These are phyloP conservation scores for Mycena maculata DNA, from an alignment of 768 basidiomycete species.

Conservation along the genomic window DNA sequence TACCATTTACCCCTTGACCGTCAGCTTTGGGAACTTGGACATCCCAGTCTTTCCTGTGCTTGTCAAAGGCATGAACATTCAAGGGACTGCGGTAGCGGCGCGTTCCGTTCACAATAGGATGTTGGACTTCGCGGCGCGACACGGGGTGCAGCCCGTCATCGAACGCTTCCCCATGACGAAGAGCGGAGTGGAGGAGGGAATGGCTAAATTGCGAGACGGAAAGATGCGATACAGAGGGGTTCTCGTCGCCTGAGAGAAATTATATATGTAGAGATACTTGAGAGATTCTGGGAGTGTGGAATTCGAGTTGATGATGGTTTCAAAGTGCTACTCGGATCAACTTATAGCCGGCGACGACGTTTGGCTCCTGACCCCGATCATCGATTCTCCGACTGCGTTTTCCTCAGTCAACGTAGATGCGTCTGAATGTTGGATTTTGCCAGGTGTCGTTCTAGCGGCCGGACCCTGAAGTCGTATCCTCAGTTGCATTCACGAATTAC, in stretches of 20 bases:
- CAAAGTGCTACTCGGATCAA: too few species aligned
- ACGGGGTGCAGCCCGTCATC: slow-evolving; percentile 43
- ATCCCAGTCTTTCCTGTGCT: slow-evolving; percentile 23
- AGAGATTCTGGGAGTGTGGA: too few species aligned
- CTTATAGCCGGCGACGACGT: too few species aligned
- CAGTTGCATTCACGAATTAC: too few species aligned
- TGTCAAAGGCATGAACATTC: slow-evolving; percentile 14
- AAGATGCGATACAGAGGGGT: slow-evolving; percentile 30
- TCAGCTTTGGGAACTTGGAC: slow-evolving; percentile 1
- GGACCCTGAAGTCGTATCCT: too few species aligned
- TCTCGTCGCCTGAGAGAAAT: slow-evolving; percentile 14
- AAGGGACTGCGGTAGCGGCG: slow-evolving; percentile 32
- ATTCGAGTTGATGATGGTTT: too few species aligned
- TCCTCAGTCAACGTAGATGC: too few species aligned
- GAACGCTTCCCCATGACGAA: slow-evolving; percentile 47
- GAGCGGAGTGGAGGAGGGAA: slow-evolving; percentile 37
- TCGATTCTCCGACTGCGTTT: too few species aligned
- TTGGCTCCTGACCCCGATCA: too few species aligned
- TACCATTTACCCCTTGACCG: slow-evolving; percentile 24
- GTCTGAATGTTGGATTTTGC: too few species aligned
- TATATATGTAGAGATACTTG: too few species aligned
- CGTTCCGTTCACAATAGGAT: slow-evolving; percentile 38
- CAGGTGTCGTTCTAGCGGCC: too few species aligned
- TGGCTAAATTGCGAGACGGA: slow-evolving; percentile 28
- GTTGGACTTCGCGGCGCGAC: slow-evolving; percentile 47